These are phyloP conservation scores for Akanthomyces dipterigenus DNA, from an alignment of 2,329 filamentous ascomycete species.

Conservation along the genomic window DNA sequence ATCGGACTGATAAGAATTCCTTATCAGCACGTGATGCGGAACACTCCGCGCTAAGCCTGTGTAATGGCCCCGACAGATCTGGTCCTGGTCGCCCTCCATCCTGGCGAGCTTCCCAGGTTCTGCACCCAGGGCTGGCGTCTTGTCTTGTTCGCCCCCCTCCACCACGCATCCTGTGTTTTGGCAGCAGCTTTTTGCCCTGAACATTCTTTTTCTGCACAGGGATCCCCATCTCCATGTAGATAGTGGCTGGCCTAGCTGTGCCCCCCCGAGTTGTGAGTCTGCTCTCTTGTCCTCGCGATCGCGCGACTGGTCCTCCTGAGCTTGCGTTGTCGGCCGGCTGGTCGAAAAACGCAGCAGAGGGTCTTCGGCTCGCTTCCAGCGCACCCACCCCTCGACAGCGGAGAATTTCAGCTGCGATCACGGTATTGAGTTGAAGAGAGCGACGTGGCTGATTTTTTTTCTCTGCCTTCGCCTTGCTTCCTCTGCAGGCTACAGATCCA, in stretches of 20 bases:
- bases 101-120: conserved; percentile 30
- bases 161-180: conserved; percentile 10
- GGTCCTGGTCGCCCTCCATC: conserved; percentile 26
- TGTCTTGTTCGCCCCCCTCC: conserved; percentile 8
- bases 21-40: conserved; percentile 31
- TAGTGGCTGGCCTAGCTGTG: conserved; percentile 24
- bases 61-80: conserved; percentile 25
- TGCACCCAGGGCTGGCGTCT: conserved; percentile 24
- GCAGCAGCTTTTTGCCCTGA: conserved; percentile 1
- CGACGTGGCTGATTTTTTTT: not conserved
- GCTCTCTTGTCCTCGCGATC: conserved; percentile 14
- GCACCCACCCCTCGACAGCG: not conserved
- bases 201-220: conserved; percentile 17
- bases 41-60: conserved; percentile 22
- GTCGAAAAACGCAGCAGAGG: not conserved
- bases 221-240: conserved; percentile 26
- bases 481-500: conserved; percentile 13
- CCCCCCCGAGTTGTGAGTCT: conserved; percentile 29
- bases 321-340: conserved; percentile 1
- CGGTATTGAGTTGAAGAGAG: not conserved
- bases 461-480: not conserved
- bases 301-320: conserved; percentile 22
- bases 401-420: not conserved
- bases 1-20: conserved; percentile 2
- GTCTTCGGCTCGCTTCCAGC: not conserved